Evolutionary conservation across 2,329 filamentous ascomycete genomes (phyloP).

Genomic region (Fusarium cicatricum): DNA sequence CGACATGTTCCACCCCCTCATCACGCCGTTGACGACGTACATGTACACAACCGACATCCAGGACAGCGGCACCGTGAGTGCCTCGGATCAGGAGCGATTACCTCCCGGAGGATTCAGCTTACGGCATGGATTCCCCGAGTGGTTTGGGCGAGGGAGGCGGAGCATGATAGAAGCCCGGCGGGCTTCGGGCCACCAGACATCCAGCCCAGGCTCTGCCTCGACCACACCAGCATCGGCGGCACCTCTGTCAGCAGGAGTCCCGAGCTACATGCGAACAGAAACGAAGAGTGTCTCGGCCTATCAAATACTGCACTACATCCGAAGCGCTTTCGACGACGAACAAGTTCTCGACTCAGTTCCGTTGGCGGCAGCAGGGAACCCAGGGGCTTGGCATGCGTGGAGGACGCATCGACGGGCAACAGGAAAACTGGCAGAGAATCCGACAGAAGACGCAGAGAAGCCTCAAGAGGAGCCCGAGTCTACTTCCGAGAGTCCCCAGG

Average conservation of each 20-base stretch:
- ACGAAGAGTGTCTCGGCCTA: constrained; percentile 63
- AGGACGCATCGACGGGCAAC: constrained; percentile 66
- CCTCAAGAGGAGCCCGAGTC: background rate
- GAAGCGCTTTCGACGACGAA: constrained; percentile 82
- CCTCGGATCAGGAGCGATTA: constrained; percentile 81
- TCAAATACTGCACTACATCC: constrained; percentile 81
- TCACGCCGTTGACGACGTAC: constrained; percentile 93
- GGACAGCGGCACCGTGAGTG: constrained; percentile 79
- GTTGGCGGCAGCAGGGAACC: constrained; percentile 84
- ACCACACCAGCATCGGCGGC: constrained; percentile 45
- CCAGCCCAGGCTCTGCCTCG: constrained; percentile 30
- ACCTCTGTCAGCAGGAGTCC: constrained; percentile 40
- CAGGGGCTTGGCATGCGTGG: constrained; percentile 96
- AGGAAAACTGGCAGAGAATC: constrained; percentile 40
- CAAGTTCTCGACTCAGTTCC: constrained; percentile 80
- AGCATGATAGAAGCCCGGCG: constrained; percentile 51
- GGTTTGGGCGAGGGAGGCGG: constrained; percentile 74
- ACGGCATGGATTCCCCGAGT: constrained; percentile 87
- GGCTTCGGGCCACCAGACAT: constrained; percentile 51
- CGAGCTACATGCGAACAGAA: constrained; percentile 53
- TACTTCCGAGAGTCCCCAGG: constrained; percentile 21
- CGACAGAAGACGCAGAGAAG: background rate
- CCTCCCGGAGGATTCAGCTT: constrained; percentile 91
- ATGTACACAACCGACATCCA: constrained; percentile 85
- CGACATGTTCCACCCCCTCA: constrained; percentile 93